Conservation (phyloP, 2,329 filamentous ascomycete species). For the Ophiostoma tasmaniense region DNA sequence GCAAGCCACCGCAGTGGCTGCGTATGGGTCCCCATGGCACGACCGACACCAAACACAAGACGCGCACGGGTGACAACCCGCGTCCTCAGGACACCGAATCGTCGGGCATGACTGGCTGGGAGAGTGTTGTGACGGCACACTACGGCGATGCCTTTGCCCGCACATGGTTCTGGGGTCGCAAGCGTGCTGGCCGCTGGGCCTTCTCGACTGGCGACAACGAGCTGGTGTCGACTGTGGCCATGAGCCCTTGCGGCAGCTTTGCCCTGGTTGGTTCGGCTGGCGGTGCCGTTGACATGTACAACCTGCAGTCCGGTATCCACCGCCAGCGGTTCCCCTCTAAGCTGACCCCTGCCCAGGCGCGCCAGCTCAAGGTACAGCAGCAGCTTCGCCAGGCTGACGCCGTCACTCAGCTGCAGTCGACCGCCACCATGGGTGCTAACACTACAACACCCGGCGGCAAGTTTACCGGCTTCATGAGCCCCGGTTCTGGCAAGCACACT, state of each 20-base stretch:
- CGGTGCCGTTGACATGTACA: conserved; percentile 89
- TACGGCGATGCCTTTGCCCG: conserved; percentile 74
- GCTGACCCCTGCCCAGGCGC: conserved; percentile 68
- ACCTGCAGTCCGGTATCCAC: conserved; percentile 85
- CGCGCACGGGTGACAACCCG: conserved; percentile 37
- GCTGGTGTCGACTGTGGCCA: conserved; percentile 77
- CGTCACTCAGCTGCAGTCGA: conserved; percentile 46
- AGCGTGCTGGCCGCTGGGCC: conserved; percentile 85
- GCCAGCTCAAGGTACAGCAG: conserved; percentile 62
- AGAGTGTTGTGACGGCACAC: conserved; percentile 91
- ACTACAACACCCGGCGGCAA: background rate
- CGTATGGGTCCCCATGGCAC: conserved; percentile 37
- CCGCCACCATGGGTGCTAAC: conserved; percentile 25
- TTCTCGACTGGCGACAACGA: conserved; percentile 77
- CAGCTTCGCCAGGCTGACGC: conserved; percentile 48
- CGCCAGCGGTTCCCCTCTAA: conserved; percentile 79
- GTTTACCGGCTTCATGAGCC: conserved; percentile 22
- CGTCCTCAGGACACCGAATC: conserved; percentile 56
- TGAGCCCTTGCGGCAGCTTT: conserved; percentile 90
- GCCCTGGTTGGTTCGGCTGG: conserved; percentile 77
- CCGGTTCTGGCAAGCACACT: conserved; percentile 63
- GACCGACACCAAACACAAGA: conserved; percentile 31
- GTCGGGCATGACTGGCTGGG: conserved; percentile 82
- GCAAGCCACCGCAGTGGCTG: conserved; percentile 74
- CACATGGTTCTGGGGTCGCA: conserved; percentile 98